Evolutionary conservation across 768 basidiomycete species (phyloP), one percentile per base, ranked within the genome.

Genomic region (Tricholoma hemisulphureum): DNA sequence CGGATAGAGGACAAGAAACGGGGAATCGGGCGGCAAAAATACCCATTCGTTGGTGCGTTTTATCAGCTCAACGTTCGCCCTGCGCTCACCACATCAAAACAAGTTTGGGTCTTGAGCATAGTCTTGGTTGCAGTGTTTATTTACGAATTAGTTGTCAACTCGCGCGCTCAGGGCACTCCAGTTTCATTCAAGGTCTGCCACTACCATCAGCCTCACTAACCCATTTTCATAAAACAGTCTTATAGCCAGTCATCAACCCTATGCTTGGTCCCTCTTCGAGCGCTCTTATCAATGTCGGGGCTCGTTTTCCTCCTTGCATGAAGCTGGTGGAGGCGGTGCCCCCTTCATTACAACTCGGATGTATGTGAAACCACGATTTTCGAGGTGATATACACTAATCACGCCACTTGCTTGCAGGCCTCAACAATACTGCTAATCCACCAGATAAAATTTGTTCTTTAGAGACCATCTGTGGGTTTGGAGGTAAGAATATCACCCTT

Each of bases 261-360:
- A 93, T 96, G 92, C 78, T 98, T 16, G 96, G 96, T 2, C 96
- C 96, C 3, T 89, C 91, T 0, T 83, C 81, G 49, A 87, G 86
- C 46, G 93, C 88, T 2, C 76, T 98, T 13, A 92, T 98, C 58
- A 84, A 89, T 64, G 75, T 93, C 51, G 95, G 95, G 2, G 94
- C 96, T 21, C 89, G 96, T 24, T 97, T 95, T 68, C 91, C 92
- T 13, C 90, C 95, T 0, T 96, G 94, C 64, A 95, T 95, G 91
- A 95, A 93, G 68, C 63, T 70, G 5, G 85, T 94, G 6, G 62
- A 72, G 28, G 79, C 72, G 9, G 71, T 92, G 10, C 80, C 86
- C 39, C 76, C 78, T 14, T 80, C 81, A 2, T 82, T 81, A 0
- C 67, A 69, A 16, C 73, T 91, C 46, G 79, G 83, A 54, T 92